Base-by-base conservation (phyloP, 495 filamentous ascomycete species). In the Trichoderma orchidacearum region DNA sequence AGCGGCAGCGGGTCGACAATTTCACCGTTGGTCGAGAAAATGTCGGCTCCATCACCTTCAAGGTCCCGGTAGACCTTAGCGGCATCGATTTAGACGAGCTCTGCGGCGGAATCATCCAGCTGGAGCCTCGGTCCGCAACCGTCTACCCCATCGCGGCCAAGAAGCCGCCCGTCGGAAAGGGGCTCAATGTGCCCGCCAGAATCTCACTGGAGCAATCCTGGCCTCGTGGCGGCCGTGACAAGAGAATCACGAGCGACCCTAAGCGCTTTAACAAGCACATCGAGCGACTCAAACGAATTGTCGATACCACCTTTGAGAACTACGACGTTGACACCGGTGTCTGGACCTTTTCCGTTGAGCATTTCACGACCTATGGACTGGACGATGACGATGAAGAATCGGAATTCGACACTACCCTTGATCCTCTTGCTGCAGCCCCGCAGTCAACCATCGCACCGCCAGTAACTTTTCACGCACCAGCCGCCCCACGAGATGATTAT, bases 331-430 rank as follows among this genome's bases (percentile, higher is more conserved):
- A 86, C 18, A 87, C 81, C 30, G 93, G 93, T 54, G 80, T 86
- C 25, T 98, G 93, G 93, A 78, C 80, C 6, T 98, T 98, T 73
- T 83, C 75, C 18, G 93, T 98, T 35, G 82, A 89, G 58, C 93
- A 98, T 69, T 98, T 90, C 69, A 96, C 90, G 15, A 95, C 90
- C 8, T 98, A 98, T 67, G 90, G 85, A n/a, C 75, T 96, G 52
- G 85, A 90, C 60, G 88, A 93, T 60, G 87, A 91, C 41, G 87
- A 88, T 27, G 85, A 89, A 48, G 86, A 89, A 32, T 79, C 83
- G 15, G 80, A 79, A 51, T 72, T 71, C 62, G 81, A 71, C 66
- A 30, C 28, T 1, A 53, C 51, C 18, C 13, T 28, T 15, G 25
- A 55, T 27, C 31, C 35, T 3, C 38, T 51, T 51, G 53, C 13